Conservation (phyloP, 768 basidiomycete genomes). For the Phylloporus arenicola region DNA sequence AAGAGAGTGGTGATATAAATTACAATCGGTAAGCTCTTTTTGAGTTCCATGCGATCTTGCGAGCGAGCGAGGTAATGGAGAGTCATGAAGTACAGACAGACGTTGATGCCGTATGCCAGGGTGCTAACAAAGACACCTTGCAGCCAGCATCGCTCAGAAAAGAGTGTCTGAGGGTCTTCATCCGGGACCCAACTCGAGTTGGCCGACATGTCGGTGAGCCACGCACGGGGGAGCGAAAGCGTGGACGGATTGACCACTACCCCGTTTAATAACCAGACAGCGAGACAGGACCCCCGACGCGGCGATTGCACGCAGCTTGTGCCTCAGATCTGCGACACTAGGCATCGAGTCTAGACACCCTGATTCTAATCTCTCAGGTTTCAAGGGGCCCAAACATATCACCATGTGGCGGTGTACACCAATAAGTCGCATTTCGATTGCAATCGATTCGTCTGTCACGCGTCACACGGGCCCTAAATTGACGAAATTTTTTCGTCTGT, state of each 20-base stretch:
- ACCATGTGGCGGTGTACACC: not conserved
- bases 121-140: constrained; percentile 9
- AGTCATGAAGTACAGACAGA: constrained; percentile 7
- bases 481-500: too few relatives aligned
- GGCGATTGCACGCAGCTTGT: not conserved
- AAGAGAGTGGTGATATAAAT: constrained; percentile 6
- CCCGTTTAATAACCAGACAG: not conserved
- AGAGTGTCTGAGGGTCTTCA: constrained; percentile 10
- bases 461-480: too few relatives aligned
- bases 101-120: constrained; percentile 6
- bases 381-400: not conserved
- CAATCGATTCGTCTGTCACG: too few relatives aligned
- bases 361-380: not conserved
- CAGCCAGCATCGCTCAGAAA: constrained; percentile 17
- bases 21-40: not conserved
- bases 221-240: not conserved
- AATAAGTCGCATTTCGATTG: not conserved
- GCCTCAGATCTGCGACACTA: not conserved
- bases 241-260: not conserved
- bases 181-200: constrained; percentile 17
- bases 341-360: not conserved
- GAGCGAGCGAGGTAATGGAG: constrained; percentile 5
- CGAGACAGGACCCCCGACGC: too few relatives aligned
- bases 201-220: constrained; percentile 6
- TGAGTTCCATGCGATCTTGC: constrained; percentile 3